Base-by-base conservation (phyloP, 352 stramenopile species). In the Phytophthora cactorum region DNA sequence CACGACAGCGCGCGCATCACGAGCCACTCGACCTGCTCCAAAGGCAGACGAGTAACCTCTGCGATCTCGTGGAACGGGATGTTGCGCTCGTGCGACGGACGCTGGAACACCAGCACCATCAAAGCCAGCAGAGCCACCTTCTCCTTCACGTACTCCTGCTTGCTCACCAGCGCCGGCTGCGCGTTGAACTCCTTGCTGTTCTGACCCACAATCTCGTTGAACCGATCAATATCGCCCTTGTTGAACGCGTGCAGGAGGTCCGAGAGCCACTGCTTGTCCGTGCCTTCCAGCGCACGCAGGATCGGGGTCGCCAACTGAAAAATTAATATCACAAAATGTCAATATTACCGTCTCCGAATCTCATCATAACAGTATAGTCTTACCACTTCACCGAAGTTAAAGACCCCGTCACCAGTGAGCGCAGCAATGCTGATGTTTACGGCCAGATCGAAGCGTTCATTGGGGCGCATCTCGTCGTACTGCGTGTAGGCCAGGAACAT, bases 301-400 rank as follows among this genome's bases (percentile, higher is more conserved):
- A 99, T 97, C 6, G 96, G 96, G 43, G 97, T 99, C 34, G 92
- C 89, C 65, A 98, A 57, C 83, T 94, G 52, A 15, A 47, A 38
- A 53, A 29, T 7, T 14, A 36, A 27, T 5, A 63, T 8, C 43
- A 74, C 10, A 62, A 65, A 57, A 38, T 45, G 58, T 62, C 17
- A 66, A 10, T 6, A 54, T 52, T 41, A 72, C 54, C 25, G 31
- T 46, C 27, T 27, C 29, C 28, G n/a, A 50, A 29, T 50, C 8
- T 15, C 43, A 50, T 15, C 12, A 11, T 61, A 10, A 36, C 14
- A 3, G 10, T 17, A 17, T 15, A 9, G 28, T 7, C 88, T 38
- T 50, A 98, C 89, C 63, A 99, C 93, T 93, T 99, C 96, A 46
- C 97, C 97, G 73, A 99, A 98, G 83, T 99, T 99, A 81, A 98